Base-by-base conservation (phyloP, 305 asterid species). In the Solanum hybrid region DNA sequence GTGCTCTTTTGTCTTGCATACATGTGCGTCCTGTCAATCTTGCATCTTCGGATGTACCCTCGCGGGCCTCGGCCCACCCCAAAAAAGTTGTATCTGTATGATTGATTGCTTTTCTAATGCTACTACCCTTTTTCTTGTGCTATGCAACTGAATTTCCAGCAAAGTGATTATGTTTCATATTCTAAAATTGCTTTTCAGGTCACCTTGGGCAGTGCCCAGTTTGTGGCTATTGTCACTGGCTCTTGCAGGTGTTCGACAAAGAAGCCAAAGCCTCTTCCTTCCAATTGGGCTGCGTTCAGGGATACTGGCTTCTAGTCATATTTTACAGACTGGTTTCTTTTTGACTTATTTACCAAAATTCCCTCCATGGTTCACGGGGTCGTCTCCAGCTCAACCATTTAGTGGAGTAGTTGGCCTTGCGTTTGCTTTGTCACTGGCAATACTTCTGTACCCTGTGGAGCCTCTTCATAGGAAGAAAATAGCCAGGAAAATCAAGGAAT, bases 271-370 rank as follows among this genome's bases (percentile, higher is more conserved):
- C 92, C 98, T 97, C 90, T 93, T 94, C 13, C 94, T 97, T 79
- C 96, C 98, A 87, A 94, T 97, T 35, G 99, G 99, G 88, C 91
- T 97, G 29, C 99, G 96, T 33, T 79, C 99, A 46, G 99, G 99
- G 90, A 97, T 97, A 74, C 88, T 97, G 87, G 92, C 94, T 79
- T 94, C 94, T 46, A 96, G 92, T 92, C 94, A 89, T 92, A 89
- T 95, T 91, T 90, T 96, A 87, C 96, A 89, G 91, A 92, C 73
- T 5, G 98, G 98, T 37, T 96, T 95, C 76, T 93, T 95, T 91
- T 86, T 96, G 92, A 92, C 93, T 83, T 92, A 92, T 89, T 92
- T 82, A 84, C 92, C 95, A 80, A 93, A 90, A 88, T 77, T 90
- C 46, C 98, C 98, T 51, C 89, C 90, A 42, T 97, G 98, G 99